Percentiles rank a stretch among this genome's conserved stretches.
These are phyloP conservation scores for Stephanodiscus minutulus DNA, from an alignment of 108 stramenopile genomes.

Conservation along the genomic window DNA sequence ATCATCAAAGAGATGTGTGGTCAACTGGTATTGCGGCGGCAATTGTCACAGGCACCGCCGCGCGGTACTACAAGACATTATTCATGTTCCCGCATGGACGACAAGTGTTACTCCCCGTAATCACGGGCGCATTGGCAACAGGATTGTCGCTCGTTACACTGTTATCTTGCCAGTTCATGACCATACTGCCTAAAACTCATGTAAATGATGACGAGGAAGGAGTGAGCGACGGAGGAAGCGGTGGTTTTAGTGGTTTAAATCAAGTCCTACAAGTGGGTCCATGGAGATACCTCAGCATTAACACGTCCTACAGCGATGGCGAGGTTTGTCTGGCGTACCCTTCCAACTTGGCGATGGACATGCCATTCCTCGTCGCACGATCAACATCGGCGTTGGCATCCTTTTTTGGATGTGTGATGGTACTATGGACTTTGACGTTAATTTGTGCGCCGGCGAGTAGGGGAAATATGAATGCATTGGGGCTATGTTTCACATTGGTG, in stretches of 20 bases:
- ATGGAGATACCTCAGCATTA: slow-evolving; percentile 29
- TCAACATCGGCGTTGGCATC: slow-evolving; percentile 19
- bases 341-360: slow-evolving; percentile 21
- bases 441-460: slow-evolving; percentile 25
- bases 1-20: slow-evolving; percentile 20
- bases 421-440: slow-evolving; percentile 34
- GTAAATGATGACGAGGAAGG: not conserved
- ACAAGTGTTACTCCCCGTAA: slow-evolving; percentile 26
- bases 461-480: slow-evolving; percentile 14
- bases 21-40: slow-evolving; percentile 39
- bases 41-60: slow-evolving; percentile 27
- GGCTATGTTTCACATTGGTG: slow-evolving; percentile 9
- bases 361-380: slow-evolving; percentile 27
- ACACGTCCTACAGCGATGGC: slow-evolving; percentile 10
- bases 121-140: slow-evolving; percentile 23
- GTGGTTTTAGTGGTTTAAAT: not conserved
- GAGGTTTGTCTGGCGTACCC: slow-evolving; percentile 34
- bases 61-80: slow-evolving; percentile 36
- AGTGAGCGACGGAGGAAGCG: not conserved
- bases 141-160: slow-evolving; percentile 20
- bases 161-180: slow-evolving; percentile 38
- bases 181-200: slow-evolving; percentile 15
- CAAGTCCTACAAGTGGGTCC: slow-evolving; percentile 38
- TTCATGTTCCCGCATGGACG: slow-evolving; percentile 44
- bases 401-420: slow-evolving; percentile 25